phyloP scores from a whole-genome alignment of 805 yeast species.

The Helenozyma rhizophorensis region DNA sequence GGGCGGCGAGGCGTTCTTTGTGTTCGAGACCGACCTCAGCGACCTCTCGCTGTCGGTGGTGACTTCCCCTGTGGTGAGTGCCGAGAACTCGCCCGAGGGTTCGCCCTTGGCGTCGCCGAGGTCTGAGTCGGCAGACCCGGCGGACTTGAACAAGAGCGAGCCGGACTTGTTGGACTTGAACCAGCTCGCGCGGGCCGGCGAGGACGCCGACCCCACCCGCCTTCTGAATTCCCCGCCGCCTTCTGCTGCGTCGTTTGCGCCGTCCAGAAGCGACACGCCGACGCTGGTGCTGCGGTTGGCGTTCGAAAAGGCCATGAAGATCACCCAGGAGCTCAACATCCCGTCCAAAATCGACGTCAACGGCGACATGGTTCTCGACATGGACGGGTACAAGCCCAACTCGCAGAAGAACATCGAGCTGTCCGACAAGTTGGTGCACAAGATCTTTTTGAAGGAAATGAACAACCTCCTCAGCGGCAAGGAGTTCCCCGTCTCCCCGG shows the following conservation, averaged over 20 bases:
- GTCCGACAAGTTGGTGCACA: conserved; percentile 71
- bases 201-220: conserved; percentile 19
- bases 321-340: conserved; percentile 70
- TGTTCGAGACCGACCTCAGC: conserved; percentile 68
- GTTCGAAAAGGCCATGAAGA: conserved; percentile 54
- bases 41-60: conserved; percentile 73
- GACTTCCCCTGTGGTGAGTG: conserved; percentile 81
- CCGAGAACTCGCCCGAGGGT: conserved; percentile 56
- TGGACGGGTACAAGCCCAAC: conserved; percentile 93
- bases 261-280: conserved; percentile 14
- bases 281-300: conserved; percentile 25
- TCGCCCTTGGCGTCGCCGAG: conserved; percentile 23
- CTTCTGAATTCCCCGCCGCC: conserved; percentile 17
- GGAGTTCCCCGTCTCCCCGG: conserved; percentile 9
- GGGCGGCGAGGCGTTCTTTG: conserved; percentile 97
- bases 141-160: conserved; percentile 10
- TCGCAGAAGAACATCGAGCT: conserved; percentile 65
- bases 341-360: conserved; percentile 84
- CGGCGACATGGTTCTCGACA: conserved; percentile 87
- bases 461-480: conserved; percentile 18
- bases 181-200: conserved; percentile 7
- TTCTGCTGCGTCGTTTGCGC: conserved; percentile 17
- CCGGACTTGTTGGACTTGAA: conserved; percentile 37
- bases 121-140: conserved; percentile 4
- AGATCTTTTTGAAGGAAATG: conserved; percentile 72